Conservation (phyloP, 78 protist species). For the Cyanophora paradoxa region DNA sequence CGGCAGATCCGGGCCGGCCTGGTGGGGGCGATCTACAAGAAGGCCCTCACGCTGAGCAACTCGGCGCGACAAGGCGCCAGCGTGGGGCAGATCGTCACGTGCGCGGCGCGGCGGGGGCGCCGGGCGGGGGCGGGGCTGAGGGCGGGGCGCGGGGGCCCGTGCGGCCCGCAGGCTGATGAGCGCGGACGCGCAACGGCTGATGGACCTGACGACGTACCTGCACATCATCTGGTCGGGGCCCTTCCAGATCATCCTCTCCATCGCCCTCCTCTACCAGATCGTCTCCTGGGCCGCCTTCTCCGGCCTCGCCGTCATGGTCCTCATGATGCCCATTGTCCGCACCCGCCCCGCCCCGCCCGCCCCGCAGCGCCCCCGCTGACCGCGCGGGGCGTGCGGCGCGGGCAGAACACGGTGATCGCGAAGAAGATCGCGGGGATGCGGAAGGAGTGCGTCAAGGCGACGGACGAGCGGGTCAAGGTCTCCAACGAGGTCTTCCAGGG, state of each 20-base stretch:
- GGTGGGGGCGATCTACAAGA: neutral
- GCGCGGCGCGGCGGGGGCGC: no score
- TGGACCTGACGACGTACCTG: conserved; percentile 38
- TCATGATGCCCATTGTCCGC: conserved; percentile 36
- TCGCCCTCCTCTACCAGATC: conserved; percentile 25
- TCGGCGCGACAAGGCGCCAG: no score
- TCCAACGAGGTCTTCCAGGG: conserved; percentile 50
- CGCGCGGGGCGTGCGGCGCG: neutral
- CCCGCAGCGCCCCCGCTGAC: no score
- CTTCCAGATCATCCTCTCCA: conserved; percentile 42
- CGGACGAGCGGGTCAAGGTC: conserved; percentile 18
- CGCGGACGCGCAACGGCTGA: conserved; percentile 62
- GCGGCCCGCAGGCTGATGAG: conserved; percentile 70
- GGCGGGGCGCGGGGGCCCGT: conserved; percentile 25
- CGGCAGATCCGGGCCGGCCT: neutral
- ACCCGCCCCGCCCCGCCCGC: neutral
- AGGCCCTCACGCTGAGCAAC: no score
- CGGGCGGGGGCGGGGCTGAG: no score
- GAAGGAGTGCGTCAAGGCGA: neutral
- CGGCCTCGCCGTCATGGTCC: conserved; percentile 52
- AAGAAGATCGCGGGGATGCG: neutral
- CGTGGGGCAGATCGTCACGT: no score
- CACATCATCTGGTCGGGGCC: conserved; percentile 53
- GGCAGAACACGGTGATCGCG: neutral
- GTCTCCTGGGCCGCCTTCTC: conserved; percentile 50